Evolutionary conservation across 108 stramenopile genomes (phyloP), one percentile per base, ranked within the genome.

Genomic region (Cylindrotheca fusiformis): DNA sequence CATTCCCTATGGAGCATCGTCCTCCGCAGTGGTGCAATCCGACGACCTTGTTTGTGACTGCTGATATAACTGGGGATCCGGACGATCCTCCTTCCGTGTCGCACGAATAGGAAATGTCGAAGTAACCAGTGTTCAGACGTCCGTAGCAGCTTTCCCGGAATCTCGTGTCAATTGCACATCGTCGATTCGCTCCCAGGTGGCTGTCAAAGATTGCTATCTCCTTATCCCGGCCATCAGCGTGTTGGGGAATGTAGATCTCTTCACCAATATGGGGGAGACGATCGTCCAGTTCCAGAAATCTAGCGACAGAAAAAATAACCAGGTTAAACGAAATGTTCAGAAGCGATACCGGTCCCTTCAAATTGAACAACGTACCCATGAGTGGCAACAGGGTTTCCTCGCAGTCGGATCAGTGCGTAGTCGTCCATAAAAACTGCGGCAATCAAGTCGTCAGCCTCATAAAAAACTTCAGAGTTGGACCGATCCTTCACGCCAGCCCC

Each of bases 71-170:
- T 17, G 62, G 62, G 27, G 62, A 50, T 6, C 62, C 62, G 18
- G 62, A 63, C 19, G 28, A 31, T 48, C 62, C 62, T 25, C 49
- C 48, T 52, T 63, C 52, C 62, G 62, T 63, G 49, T 63, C 62
- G 14, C 62, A 63, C 3, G 49, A 52, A 50, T 63, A 63, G 3
- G 10, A 14, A 10, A 41, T 6, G 36, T 41, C 36, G 6, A 6
- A 14, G 14, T 41, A 41, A 14, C 10, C 10, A 6, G 14, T n/a
- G 51, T 52, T 18, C 14, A 6, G 10, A 6, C 36, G 6, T 10
- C 36, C 36, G 14, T 41, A 41, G 36, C 36, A 41, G 14, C 10
- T 14, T 10, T 10, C 36, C 14, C 14, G 36, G 14, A 14, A 41
- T 22, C 2, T 8, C 14, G 6, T 14, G 10, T 41, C 36, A 6